A percentile compares a stretch with the other conserved stretches of the same genome.
Evolutionary conservation across 805 yeast genomes (phyloP).

Genomic region (Candida corydali): DNA sequence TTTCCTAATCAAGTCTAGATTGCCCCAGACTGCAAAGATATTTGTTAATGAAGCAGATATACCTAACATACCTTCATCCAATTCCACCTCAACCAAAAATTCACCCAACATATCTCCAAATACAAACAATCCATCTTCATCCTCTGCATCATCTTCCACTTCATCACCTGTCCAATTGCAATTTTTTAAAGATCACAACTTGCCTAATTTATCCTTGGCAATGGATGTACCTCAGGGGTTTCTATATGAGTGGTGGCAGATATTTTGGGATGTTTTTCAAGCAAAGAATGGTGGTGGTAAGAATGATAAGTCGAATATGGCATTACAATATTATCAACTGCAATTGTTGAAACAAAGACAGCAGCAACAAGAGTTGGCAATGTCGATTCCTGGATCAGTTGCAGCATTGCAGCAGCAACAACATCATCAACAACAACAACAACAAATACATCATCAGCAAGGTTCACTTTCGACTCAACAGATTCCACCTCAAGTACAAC

Average conservation of each 20-base stretch:
- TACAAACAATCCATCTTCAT: too few relatives aligned
- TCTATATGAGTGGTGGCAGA: slow-evolving; percentile 92
- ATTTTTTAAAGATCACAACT: slow-evolving; percentile 35
- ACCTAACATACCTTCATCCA: slow-evolving; percentile 24
- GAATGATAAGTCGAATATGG: slow-evolving; percentile 4
- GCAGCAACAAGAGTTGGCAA: slow-evolving; percentile 38
- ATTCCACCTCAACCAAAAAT: slow-evolving; percentile 5
- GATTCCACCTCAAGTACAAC: slow-evolving; percentile 9
- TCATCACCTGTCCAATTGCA: slow-evolving; percentile 25
- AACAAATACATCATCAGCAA: slow-evolving; percentile 4
- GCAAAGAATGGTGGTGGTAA: slow-evolving; percentile 55
- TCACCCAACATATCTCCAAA: slow-evolving; percentile 19
- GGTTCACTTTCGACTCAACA: slow-evolving; percentile 6
- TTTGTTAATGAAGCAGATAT: slow-evolving; percentile 78
- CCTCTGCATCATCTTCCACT: too few relatives aligned
- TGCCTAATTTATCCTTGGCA: slow-evolving; percentile 49
- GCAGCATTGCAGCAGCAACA: slow-evolving; percentile 4
- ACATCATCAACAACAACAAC: slow-evolving; percentile 1
- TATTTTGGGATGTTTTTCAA: slow-evolving; percentile 90
- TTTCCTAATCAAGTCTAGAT: slow-evolving; percentile 69
- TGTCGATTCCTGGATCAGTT: slow-evolving; percentile 23
- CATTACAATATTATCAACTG: slow-evolving; percentile 54
- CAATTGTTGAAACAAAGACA: slow-evolving; percentile 57
- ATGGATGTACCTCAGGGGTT: slow-evolving; percentile 88
- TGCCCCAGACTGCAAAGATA: slow-evolving; percentile 66